phyloP scores from a whole-genome alignment of 2,329 filamentous ascomycete species.

The Macrophomina pseudophaseolina region DNA sequence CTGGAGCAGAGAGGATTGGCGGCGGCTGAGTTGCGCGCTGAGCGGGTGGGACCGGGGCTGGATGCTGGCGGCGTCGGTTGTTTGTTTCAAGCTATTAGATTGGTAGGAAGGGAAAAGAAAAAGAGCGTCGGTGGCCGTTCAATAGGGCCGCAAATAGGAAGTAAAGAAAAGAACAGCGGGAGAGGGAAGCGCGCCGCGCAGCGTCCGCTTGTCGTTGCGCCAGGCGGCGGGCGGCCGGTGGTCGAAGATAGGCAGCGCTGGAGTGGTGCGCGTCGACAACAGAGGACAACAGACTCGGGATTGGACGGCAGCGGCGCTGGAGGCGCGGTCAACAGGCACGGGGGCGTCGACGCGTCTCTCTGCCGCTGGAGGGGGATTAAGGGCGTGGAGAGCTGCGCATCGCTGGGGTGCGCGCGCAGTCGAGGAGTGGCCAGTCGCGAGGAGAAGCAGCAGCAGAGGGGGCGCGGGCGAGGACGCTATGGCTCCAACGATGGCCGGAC shows the following conservation, averaged over 20 bases:
- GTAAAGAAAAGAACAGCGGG: constrained; percentile 9
- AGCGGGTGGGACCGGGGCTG: constrained; percentile 6
- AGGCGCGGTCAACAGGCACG: constrained; percentile 21
- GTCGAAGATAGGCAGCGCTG: not conserved
- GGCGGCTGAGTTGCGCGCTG: not conserved
- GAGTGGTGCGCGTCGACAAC: constrained; percentile 4
- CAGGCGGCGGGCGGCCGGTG: constrained; percentile 1
- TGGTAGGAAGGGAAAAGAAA: constrained; percentile 24
- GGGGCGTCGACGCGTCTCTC: constrained; percentile 24
- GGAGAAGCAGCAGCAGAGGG: constrained; percentile 22
- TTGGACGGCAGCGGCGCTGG: constrained; percentile 16
- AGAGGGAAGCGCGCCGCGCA: constrained; percentile 3
- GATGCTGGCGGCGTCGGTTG: constrained; percentile 14
- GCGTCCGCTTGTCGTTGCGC: constrained; percentile 12
- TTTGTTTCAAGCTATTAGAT: constrained; percentile 27
- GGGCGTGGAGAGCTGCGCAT: constrained; percentile 22
- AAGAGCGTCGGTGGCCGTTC: constrained; percentile 22
- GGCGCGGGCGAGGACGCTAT: constrained; percentile 19
- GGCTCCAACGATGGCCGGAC: constrained; percentile 8
- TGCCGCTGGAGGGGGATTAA: constrained; percentile 24
- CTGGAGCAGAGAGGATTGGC: constrained; percentile 14
- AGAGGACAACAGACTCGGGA: constrained; percentile 9
- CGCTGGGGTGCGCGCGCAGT: constrained; percentile 25
- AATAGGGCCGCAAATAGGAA: constrained; percentile 13
- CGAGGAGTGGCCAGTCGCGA: constrained; percentile 18